Evolutionary conservation across 805 yeast species (phyloP).

Genomic region (Kodamaea laetipori): DNA sequence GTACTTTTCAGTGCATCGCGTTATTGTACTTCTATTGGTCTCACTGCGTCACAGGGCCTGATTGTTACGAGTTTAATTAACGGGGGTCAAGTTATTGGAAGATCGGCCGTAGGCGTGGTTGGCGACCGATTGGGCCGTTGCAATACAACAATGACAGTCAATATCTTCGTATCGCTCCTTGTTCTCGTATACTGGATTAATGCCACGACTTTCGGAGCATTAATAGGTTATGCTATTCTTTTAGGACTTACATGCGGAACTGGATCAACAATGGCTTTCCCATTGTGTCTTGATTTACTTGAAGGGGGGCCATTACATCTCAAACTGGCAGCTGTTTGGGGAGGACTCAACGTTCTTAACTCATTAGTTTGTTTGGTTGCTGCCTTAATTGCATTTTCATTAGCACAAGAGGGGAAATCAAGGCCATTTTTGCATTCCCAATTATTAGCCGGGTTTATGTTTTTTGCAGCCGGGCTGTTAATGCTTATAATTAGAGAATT

Average conservation of each 20-base stretch:
- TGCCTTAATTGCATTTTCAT: slow-evolving; percentile 57
- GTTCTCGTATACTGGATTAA: slow-evolving; percentile 43
- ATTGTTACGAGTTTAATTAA: slow-evolving; percentile 39
- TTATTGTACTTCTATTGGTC: slow-evolving; percentile 48
- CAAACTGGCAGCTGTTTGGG: slow-evolving; percentile 43
- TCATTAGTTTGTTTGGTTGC: slow-evolving; percentile 42
- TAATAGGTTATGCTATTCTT: slow-evolving; percentile 32
- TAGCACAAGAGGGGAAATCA: slow-evolving; percentile 19
- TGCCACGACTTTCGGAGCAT: slow-evolving; percentile 32
- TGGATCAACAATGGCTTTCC: slow-evolving; percentile 25
- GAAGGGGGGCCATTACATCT: slow-evolving; percentile 14
- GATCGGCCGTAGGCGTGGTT: slow-evolving; percentile 48
- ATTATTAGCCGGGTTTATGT: slow-evolving; percentile 56
- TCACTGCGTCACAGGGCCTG: slow-evolving; percentile 34
- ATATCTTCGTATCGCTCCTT: slow-evolving; percentile 27
- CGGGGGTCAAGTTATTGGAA: slow-evolving; percentile 50
- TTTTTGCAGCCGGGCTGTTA: slow-evolving; percentile 44
- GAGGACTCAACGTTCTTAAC: slow-evolving; percentile 37
- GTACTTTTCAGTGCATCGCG: slow-evolving; percentile 41
- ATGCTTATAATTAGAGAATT: slow-evolving; percentile 53
- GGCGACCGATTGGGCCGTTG: slow-evolving; percentile 52
- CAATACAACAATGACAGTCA: slow-evolving; percentile 31
- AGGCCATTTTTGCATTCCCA: slow-evolving; percentile 63
- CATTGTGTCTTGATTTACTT: slow-evolving; percentile 14
- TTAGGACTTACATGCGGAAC: slow-evolving; percentile 36